These are phyloP conservation scores for Solanum gracilifrons DNA, from an alignment of 257 asterid genomes.

Conservation along the genomic window DNA sequence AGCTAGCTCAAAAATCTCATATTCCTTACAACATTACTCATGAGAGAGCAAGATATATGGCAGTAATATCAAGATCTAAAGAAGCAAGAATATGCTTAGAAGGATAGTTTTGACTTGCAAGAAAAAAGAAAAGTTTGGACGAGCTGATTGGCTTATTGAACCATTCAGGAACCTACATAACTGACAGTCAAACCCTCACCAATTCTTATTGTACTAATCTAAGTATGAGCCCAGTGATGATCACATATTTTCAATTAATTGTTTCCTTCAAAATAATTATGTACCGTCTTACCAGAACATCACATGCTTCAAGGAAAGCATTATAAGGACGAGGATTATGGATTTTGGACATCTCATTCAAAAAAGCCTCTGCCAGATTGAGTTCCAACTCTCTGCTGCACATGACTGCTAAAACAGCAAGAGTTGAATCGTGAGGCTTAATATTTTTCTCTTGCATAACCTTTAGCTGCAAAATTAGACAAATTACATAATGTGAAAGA, in stretches of 20 bases:
- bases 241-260: neutral
- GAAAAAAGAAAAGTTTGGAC: neutral
- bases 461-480: slow-evolving; percentile 45
- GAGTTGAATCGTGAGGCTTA: slow-evolving; percentile 68
- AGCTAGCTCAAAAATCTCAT: neutral
- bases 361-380: slow-evolving; percentile 60
- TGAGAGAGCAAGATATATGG: neutral
- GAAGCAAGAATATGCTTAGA: neutral
- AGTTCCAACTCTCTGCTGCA: slow-evolving; percentile 64
- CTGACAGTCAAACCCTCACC: neutral
- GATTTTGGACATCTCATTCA: slow-evolving; percentile 40
- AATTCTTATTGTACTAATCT: neutral
- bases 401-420: slow-evolving; percentile 59
- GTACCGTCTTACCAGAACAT: slow-evolving; percentile 45
- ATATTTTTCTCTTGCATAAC: slow-evolving; percentile 57
- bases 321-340: slow-evolving; percentile 41
- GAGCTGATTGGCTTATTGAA: neutral
- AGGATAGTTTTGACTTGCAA: neutral
- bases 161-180: neutral
- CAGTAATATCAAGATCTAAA: neutral
- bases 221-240: neutral
- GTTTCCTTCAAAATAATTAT: neutral
- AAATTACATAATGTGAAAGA: neutral
- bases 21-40: neutral
- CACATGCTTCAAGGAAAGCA: slow-evolving; percentile 74